A percentile compares a stretch with the other conserved stretches of the same genome.
These are phyloP conservation scores for Exobasidium cylindrosporum DNA, from an alignment of 1,284 basidiomycete genomes.

Conservation along the genomic window DNA sequence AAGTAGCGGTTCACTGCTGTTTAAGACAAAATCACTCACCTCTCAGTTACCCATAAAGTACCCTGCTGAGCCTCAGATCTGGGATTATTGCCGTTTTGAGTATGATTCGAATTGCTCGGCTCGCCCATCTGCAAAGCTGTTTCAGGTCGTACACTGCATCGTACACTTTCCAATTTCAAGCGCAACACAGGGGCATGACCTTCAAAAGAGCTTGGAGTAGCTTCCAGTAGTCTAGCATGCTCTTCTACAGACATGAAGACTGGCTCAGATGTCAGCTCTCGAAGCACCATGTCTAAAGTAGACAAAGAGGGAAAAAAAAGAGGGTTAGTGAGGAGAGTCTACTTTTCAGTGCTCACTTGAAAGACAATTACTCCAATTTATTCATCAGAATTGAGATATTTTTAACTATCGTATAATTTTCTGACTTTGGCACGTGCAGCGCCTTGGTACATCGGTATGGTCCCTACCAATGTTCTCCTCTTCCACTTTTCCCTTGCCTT, in stretches of 20 bases:
- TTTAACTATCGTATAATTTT: too few species aligned
- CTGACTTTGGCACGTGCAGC: too few species aligned
- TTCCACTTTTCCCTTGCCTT: too few species aligned
- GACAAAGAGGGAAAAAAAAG: neutral
- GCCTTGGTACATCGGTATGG: too few species aligned
- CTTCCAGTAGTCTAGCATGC: constrained; percentile 20
- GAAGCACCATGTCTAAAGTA: constrained; percentile 11
- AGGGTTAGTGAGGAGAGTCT: too few species aligned
- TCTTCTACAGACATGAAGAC: constrained; percentile 9
- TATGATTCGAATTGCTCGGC: neutral
- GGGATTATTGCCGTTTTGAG: neutral
- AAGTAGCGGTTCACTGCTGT: neutral
- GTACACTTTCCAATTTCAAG: constrained; percentile 8
- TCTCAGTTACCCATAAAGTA: constrained; percentile 19
- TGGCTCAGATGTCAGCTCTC: neutral
- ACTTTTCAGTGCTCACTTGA: too few species aligned
- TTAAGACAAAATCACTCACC: constrained; percentile 15
- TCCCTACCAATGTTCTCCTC: too few species aligned
- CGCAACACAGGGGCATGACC: constrained; percentile 2
- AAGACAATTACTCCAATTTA: too few species aligned
- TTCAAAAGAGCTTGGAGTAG: constrained; percentile 25
- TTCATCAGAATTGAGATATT: too few species aligned
- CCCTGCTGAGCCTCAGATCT: constrained; percentile 7
- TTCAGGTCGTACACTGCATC: constrained; percentile 1
- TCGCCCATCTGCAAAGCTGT: neutral